A percentile compares a stretch with the other conserved stretches of the same genome.
Conservation (phyloP, 495 filamentous ascomycete genomes). For the Penicillium flavigenum region DNA sequence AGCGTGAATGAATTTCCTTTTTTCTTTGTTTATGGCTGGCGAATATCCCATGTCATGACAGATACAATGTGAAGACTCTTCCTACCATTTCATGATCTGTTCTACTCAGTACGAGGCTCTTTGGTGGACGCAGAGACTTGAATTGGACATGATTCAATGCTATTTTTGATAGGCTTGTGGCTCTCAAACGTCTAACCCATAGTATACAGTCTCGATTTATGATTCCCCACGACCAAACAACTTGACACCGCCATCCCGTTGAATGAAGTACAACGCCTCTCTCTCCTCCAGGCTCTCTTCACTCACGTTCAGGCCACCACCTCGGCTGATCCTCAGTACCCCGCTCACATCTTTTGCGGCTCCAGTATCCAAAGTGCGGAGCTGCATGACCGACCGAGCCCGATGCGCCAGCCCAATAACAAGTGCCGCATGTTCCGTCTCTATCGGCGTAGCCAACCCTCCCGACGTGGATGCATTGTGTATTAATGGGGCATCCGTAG, state of each 20-base stretch:
- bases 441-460: constrained; percentile 56
- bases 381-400: constrained; percentile 64
- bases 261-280: constrained; percentile 80
- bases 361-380: constrained; percentile 77
- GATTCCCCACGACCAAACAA: constrained; percentile 75
- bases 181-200: constrained; percentile 13
- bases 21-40: constrained; percentile 46
- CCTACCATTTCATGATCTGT: constrained; percentile 33
- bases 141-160: constrained; percentile 4
- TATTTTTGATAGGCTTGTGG: background rate
- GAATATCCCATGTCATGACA: constrained; percentile 47
- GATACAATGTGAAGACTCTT: constrained; percentile 45
- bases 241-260: constrained; percentile 70
- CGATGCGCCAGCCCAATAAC: constrained; percentile 69
- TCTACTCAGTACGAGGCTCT: constrained; percentile 24
- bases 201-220: constrained; percentile 18
- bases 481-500: constrained; percentile 69
- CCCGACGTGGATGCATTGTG: constrained; percentile 39
- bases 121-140: background rate
- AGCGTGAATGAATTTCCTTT: constrained; percentile 49
- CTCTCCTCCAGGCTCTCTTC: constrained; percentile 51
- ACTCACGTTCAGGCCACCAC: constrained; percentile 45
- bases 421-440: constrained; percentile 65
- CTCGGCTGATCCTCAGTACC: constrained; percentile 72
- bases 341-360: constrained; percentile 88